A percentile compares a stretch with the other conserved stretches of the same genome.
phyloP scores from a whole-genome alignment of 148 eudicot genomes.

The Cornus controversa region DNA sequence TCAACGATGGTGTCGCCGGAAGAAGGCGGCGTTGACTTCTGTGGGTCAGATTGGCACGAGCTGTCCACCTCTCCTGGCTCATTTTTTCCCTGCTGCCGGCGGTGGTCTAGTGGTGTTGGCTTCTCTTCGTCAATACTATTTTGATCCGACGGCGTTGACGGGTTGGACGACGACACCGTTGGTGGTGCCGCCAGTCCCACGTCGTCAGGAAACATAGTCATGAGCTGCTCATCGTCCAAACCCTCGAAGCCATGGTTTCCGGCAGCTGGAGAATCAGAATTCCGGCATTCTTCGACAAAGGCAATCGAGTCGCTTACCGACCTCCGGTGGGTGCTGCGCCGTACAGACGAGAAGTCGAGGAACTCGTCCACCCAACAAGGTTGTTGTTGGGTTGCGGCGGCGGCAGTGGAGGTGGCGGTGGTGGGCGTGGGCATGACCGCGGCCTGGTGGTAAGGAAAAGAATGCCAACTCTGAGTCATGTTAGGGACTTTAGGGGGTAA shows the following conservation, averaged over 20 bases:
- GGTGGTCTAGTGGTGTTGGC: background rate
- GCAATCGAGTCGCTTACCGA: conserved; percentile 79
- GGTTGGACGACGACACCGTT: conserved; percentile 26
- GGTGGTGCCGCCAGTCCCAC: conserved; percentile 20
- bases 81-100: conserved; percentile 34
- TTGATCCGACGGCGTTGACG: conserved; percentile 58
- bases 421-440: conserved; percentile 10
- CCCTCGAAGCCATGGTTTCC: conserved; percentile 48
- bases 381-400: conserved; percentile 15
- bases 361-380: conserved; percentile 83
- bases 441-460: conserved; percentile 58
- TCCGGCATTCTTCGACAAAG: conserved; percentile 43
- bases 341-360: conserved; percentile 71
- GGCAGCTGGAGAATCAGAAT: conserved; percentile 9
- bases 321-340: conserved; percentile 66
- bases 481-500: conserved; percentile 70
- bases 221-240: conserved; percentile 74
- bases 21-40: conserved; percentile 30
- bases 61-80: conserved; percentile 73
- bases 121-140: conserved; percentile 29
- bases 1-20: conserved; percentile 41
- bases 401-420: conserved; percentile 20
- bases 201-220: conserved; percentile 79
- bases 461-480: conserved; percentile 61
- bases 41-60: conserved; percentile 23